Conservation (phyloP, 1,284 basidiomycete genomes). For the Naganishia liquefaciens region DNA sequence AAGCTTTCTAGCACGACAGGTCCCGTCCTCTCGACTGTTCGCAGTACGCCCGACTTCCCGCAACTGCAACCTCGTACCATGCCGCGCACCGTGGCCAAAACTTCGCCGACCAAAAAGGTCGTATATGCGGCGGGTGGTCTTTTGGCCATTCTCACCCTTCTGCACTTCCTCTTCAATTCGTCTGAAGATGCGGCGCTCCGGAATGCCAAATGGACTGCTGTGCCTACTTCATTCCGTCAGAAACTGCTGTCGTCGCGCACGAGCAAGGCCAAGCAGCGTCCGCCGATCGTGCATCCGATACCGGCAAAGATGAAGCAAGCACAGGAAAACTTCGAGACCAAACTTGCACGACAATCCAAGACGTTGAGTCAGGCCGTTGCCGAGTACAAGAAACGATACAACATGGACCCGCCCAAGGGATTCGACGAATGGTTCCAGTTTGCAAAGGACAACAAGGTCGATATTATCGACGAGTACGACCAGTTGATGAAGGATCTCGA, state of each 20-base stretch:
- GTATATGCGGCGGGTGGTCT: conserved; percentile 21
- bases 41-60: too few species aligned
- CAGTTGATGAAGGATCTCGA: conserved; percentile 73
- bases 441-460: conserved; percentile 68
- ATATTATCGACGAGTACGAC: conserved; percentile 89
- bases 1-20: background rate
- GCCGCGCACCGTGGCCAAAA: conserved; percentile 7
- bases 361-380: conserved; percentile 70
- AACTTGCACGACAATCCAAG: conserved; percentile 71
- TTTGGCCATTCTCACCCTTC: conserved; percentile 22
- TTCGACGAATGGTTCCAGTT: conserved; percentile 90
- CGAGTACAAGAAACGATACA: conserved; percentile 77
- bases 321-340: conserved; percentile 64
- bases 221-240: conserved; percentile 51
- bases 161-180: conserved; percentile 20
- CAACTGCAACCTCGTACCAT: background rate
- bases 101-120: conserved; percentile 22
- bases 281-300: conserved; percentile 69
- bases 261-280: conserved; percentile 40
- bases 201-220: conserved; percentile 50
- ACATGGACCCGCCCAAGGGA: conserved; percentile 75
- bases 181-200: conserved; percentile 36
- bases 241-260: conserved; percentile 45
- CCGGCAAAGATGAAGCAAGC: conserved; percentile 77
- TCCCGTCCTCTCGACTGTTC: background rate